Evolutionary conservation across 2,329 filamentous ascomycete genomes (phyloP).

Genomic region (Tolypocladium album): DNA sequence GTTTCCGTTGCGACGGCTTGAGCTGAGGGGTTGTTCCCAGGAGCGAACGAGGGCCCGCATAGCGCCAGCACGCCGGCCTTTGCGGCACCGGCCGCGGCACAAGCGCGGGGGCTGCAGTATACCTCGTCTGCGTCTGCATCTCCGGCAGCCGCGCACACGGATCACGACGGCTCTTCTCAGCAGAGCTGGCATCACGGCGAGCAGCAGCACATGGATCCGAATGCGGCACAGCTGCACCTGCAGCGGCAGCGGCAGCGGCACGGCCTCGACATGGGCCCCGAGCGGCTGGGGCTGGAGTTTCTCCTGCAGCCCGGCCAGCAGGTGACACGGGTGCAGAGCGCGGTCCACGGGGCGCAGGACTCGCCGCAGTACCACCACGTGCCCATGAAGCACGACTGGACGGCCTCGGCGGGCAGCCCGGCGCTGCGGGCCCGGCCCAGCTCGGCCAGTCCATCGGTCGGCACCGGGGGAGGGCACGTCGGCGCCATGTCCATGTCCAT

Average conservation of each 20-base stretch:
- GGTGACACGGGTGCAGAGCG: constrained; percentile 39
- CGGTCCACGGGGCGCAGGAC: constrained; percentile 36
- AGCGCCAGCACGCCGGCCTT: constrained; percentile 20
- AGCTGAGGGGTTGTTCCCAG: background rate
- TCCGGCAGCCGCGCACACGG: background rate
- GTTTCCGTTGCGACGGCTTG: background rate
- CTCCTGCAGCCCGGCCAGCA: constrained; percentile 40
- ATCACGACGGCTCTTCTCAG: background rate
- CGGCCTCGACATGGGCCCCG: constrained; percentile 49
- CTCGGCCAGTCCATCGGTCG: background rate
- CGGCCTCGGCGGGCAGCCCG: constrained; percentile 7
- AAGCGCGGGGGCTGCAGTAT: background rate
- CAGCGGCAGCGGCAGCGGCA: constrained; percentile 41
- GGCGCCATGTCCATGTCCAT: background rate
- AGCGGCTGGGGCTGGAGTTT: constrained; percentile 64
- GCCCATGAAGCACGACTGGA: constrained; percentile 42
- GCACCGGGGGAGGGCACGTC: background rate
- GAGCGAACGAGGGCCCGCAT: constrained; percentile 3
- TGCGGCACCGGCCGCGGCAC: constrained; percentile 5
- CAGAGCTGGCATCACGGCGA: background rate
- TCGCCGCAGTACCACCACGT: constrained; percentile 30
- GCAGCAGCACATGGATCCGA: constrained; percentile 1
- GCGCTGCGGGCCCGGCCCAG: background rate
- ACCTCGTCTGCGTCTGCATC: background rate
- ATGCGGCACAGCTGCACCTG: constrained; percentile 25